Percentiles rank a stretch among this genome's conserved stretches.
Conservation (phyloP, 345 rosid genomes). For the Zanthoxylum bungeanum region DNA sequence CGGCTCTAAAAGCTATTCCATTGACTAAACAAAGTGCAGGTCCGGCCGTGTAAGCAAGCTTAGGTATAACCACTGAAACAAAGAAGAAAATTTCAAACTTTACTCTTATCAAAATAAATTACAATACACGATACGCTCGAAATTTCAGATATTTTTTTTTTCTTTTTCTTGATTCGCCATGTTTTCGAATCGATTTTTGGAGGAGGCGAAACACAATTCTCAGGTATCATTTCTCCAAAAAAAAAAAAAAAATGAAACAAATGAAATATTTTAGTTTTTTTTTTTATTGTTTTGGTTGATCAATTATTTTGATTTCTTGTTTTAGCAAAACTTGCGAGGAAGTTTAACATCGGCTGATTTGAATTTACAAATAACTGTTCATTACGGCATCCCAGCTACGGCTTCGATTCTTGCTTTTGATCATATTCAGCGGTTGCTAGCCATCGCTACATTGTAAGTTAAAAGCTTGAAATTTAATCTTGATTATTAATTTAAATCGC, state of each 20-base stretch:
- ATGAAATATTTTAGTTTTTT: background rate
- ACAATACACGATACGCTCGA: background rate
- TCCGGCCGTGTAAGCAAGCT: slow-evolving; percentile 13
- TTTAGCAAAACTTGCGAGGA: slow-evolving; percentile 26
- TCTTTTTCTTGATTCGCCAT: slow-evolving; percentile 18
- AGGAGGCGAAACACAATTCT: slow-evolving; percentile 31
- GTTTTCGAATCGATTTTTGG: slow-evolving; percentile 42
- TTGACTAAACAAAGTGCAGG: slow-evolving; percentile 13
- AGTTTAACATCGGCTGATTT: slow-evolving; percentile 37
- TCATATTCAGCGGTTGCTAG: slow-evolving; percentile 53
- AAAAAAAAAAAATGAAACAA: background rate
- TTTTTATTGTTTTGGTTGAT: background rate
- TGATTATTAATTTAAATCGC: background rate
- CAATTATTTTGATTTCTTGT: background rate
- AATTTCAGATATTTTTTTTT: background rate
- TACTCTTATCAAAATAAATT: background rate
- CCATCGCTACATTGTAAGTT: slow-evolving; percentile 61
- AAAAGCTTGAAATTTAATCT: background rate
- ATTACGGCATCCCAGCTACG: slow-evolving; percentile 63
- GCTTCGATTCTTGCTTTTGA: slow-evolving; percentile 67
- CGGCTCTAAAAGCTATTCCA: background rate
- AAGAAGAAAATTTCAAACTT: background rate
- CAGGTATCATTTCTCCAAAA: slow-evolving; percentile 24
- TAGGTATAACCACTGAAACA: slow-evolving; percentile 23
- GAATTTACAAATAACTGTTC: slow-evolving; percentile 40